Evolutionary conservation across 345 rosid species (phyloP).

Genomic region (Murraya koenigii): DNA sequence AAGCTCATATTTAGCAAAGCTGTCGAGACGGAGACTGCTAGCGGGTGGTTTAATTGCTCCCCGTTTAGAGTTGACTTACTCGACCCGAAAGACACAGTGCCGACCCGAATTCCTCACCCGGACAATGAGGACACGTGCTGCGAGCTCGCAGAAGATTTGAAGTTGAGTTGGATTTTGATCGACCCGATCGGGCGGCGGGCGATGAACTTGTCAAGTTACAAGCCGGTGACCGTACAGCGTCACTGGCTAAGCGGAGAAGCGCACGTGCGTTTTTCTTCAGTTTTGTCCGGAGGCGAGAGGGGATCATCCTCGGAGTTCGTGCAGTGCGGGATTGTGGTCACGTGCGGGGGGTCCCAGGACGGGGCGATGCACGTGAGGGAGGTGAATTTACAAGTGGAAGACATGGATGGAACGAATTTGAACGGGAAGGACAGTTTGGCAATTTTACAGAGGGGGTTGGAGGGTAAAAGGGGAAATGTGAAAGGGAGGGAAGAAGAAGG

Average conservation of each 20-base stretch:
- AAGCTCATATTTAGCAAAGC: slow-evolving; percentile 46
- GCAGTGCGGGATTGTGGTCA: slow-evolving; percentile 52
- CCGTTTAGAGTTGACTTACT: slow-evolving; percentile 73
- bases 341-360: slow-evolving; percentile 39
- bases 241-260: slow-evolving; percentile 82
- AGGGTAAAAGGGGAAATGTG: slow-evolving; percentile 47
- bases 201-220: slow-evolving; percentile 61
- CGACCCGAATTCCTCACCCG: slow-evolving; percentile 43
- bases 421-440: slow-evolving; percentile 67
- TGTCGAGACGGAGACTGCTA: slow-evolving; percentile 54
- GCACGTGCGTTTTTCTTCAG: slow-evolving; percentile 44
- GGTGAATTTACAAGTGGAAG: slow-evolving; percentile 64
- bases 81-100: slow-evolving; percentile 55
- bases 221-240: slow-evolving; percentile 57
- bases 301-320: slow-evolving; percentile 28
- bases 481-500: slow-evolving; percentile 30
- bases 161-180: slow-evolving; percentile 71
- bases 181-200: slow-evolving; percentile 55
- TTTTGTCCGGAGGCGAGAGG: slow-evolving; percentile 30
- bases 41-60: slow-evolving; percentile 65
- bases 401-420: slow-evolving; percentile 60
- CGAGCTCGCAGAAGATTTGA: slow-evolving; percentile 38
- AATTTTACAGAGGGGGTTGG: slow-evolving; percentile 37
- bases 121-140: slow-evolving; percentile 34
- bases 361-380: slow-evolving; percentile 72